Evolutionary conservation across 805 yeast genomes (phyloP).

Genomic region (Pichia occidentalis): DNA sequence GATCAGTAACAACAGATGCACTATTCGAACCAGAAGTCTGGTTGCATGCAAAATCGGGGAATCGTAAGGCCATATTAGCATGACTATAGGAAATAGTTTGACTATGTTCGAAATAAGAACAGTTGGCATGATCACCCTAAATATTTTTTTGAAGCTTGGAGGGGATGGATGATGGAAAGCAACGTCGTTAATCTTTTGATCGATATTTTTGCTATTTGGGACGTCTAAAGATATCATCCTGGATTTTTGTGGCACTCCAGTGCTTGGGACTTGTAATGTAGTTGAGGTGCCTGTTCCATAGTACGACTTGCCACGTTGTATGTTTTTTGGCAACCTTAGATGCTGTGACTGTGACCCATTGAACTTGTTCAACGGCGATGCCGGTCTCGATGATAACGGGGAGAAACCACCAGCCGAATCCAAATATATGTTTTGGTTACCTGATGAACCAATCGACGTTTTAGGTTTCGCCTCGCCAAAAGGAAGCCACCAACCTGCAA

Average conservation of each 20-base stretch:
- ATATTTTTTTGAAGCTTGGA: conserved; percentile 7
- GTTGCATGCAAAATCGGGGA: conserved; percentile 46
- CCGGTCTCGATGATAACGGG: conserved; percentile 5
- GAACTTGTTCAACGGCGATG: conserved; percentile 4
- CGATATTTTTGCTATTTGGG: too few relatives aligned
- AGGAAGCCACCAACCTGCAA: conserved; percentile 20
- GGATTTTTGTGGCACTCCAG: too few relatives aligned
- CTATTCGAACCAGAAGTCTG: conserved; percentile 27
- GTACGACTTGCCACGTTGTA: conserved; percentile 3
- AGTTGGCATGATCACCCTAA: conserved; percentile 46
- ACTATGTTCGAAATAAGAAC: conserved; percentile 71
- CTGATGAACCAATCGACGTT: background rate
- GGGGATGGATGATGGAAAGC: too few relatives aligned
- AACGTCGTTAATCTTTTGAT: too few relatives aligned
- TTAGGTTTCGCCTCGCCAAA: conserved; percentile 20
- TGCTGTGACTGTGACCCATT: background rate
- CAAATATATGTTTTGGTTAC: background rate
- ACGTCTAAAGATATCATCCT: too few relatives aligned
- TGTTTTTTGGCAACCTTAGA: background rate
- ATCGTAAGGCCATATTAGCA: conserved; percentile 97
- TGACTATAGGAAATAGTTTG: conserved; percentile 80
- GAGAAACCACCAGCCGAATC: conserved; percentile 3
- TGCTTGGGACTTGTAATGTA: too few relatives aligned
- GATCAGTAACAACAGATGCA: conserved; percentile 27
- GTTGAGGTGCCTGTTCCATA: too few relatives aligned